Conservation (phyloP, 2,329 filamentous ascomycete genomes). For the Shiraia bambusicola region DNA sequence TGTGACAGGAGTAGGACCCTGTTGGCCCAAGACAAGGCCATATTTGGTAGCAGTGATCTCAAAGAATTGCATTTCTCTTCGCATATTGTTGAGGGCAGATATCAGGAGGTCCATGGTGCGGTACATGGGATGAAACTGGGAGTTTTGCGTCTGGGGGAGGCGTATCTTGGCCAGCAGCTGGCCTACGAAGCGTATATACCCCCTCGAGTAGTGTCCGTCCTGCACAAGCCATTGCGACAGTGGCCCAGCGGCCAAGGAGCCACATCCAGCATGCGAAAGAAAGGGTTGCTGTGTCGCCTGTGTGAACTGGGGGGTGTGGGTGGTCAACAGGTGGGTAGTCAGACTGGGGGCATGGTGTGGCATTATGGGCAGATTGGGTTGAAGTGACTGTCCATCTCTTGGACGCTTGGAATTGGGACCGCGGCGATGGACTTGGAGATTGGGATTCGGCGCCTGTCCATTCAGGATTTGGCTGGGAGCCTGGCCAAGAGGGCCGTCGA, state of each 20-base stretch:
- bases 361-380: constrained; percentile 28
- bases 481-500: constrained; percentile 18
- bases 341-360: constrained; percentile 49
- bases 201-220: constrained; percentile 70
- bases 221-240: constrained; percentile 70
- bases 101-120: constrained; percentile 64
- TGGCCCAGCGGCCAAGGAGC: constrained; percentile 57
- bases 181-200: constrained; percentile 68
- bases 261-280: constrained; percentile 64
- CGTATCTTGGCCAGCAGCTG: constrained; percentile 63
- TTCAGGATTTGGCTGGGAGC: constrained; percentile 44
- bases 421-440: constrained; percentile 49
- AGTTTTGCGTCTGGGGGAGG: constrained; percentile 51
- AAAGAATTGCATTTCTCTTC: constrained; percentile 68
- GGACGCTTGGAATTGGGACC: constrained; percentile 45
- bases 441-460: constrained; percentile 52
- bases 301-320: constrained; percentile 50
- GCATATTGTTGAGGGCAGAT: constrained; percentile 65
- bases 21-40: constrained; percentile 53
- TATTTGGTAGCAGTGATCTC: constrained; percentile 64
- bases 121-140: constrained; percentile 53
- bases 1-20: constrained; percentile 52
- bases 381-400: constrained; percentile 42
- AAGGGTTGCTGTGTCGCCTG: constrained; percentile 67
- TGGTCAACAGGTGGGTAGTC: constrained; percentile 59